phyloP scores from a whole-genome alignment of 352 stramenopile species.

The Phytophthora podocarpi region DNA sequence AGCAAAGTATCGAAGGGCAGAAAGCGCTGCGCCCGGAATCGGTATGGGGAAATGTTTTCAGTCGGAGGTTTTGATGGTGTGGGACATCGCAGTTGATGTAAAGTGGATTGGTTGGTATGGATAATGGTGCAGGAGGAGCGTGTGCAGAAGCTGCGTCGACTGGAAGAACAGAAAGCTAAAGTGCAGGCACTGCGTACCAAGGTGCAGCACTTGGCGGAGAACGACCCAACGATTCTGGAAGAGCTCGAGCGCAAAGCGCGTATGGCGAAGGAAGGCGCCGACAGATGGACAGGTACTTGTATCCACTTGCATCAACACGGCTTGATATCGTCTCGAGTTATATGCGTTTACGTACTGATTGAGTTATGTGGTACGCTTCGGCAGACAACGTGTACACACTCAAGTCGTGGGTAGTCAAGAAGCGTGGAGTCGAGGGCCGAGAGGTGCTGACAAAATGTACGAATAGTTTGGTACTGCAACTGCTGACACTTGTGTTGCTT shows the following conservation, averaged over 20 bases:
- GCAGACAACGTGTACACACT: constrained; percentile 85
- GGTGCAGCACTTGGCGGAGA: constrained; percentile 72
- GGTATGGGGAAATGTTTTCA: constrained; percentile 27
- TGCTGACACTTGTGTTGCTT: background rate
- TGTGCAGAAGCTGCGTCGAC: constrained; percentile 56
- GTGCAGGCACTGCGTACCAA: constrained; percentile 56
- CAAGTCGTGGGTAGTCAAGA: constrained; percentile 82
- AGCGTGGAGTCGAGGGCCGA: constrained; percentile 62
- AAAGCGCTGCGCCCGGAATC: constrained; percentile 59
- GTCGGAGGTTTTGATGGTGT: background rate
- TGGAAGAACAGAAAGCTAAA: constrained; percentile 55
- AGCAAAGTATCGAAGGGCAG: constrained; percentile 56
- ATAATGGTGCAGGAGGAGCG: constrained; percentile 56
- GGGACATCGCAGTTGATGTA: no score
- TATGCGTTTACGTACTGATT: background rate
- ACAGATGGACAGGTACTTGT: constrained; percentile 76
- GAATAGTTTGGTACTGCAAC: background rate
- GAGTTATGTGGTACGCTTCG: background rate
- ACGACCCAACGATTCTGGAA: constrained; percentile 70
- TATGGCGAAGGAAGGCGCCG: constrained; percentile 69
- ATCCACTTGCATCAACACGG: background rate
- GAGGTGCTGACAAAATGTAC: constrained; percentile 49
- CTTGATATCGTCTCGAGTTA: background rate
- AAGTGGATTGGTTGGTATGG: background rate
- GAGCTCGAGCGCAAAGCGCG: constrained; percentile 67